phyloP scores from a whole-genome alignment of 2,329 filamentous ascomycete species.

The Alternaria panax region DNA sequence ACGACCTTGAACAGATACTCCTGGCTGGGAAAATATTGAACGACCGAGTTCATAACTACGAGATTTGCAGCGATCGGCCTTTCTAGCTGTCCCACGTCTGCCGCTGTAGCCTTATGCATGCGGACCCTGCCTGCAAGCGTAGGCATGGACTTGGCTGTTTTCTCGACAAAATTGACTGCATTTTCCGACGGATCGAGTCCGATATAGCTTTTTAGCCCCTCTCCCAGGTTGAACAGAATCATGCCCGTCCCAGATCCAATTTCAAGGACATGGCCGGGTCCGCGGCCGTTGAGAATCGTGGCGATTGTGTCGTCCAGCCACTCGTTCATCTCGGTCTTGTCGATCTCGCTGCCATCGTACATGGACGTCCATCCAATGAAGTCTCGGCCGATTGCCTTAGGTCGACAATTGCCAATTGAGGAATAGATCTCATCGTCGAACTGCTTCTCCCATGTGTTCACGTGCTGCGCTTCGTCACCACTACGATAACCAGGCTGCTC shows the following conservation, averaged over 20 bases:
- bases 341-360: background rate
- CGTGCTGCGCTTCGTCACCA: background rate
- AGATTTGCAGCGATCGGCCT: background rate
- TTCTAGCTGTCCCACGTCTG: background rate
- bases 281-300: background rate
- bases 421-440: background rate
- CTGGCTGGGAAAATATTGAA: slow-evolving; percentile 20
- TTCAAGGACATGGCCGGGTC: slow-evolving; percentile 9
- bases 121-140: slow-evolving; percentile 4
- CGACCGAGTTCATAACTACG: slow-evolving; percentile 15
- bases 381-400: background rate
- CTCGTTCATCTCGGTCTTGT: background rate
- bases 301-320: slow-evolving; percentile 19
- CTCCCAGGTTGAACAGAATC: slow-evolving; percentile 18
- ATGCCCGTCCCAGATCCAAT: slow-evolving; percentile 18
- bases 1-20: slow-evolving; percentile 15
- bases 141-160: slow-evolving; percentile 9
- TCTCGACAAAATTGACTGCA: slow-evolving; percentile 6
- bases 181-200: slow-evolving; percentile 11
- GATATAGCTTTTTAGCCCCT: slow-evolving; percentile 4
- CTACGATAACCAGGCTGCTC: background rate
- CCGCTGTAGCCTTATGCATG: background rate
- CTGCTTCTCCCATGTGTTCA: background rate
- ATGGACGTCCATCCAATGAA: background rate
- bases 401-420: background rate